phyloP scores from a whole-genome alignment of 2,329 filamentous ascomycete species.

The Penicillium occitanis region DNA sequence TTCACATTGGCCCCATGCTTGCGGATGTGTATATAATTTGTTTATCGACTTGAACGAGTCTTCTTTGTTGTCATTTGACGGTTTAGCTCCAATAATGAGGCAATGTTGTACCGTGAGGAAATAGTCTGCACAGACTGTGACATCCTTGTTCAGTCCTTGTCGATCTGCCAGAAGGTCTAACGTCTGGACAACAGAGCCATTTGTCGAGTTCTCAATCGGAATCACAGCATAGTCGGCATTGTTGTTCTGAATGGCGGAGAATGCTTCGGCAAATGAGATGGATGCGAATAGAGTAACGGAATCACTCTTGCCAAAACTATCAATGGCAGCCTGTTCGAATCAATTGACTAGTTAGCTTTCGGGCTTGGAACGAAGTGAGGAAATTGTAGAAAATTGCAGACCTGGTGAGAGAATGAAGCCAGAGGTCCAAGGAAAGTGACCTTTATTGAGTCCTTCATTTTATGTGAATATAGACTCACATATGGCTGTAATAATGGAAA shows the following conservation, averaged over 20 bases:
- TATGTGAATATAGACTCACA: background rate
- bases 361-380: background rate
- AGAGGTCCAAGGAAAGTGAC: conserved; percentile 62
- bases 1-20: conserved; percentile 91
- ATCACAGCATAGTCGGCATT: conserved; percentile 72
- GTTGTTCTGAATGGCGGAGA: conserved; percentile 70
- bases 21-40: conserved; percentile 87
- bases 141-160: conserved; percentile 60
- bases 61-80: conserved; percentile 17
- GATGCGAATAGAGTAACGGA: conserved; percentile 35
- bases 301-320: conserved; percentile 44
- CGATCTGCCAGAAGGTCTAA: conserved; percentile 85
- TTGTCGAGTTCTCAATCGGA: conserved; percentile 94
- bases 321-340: conserved; percentile 52
- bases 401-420: conserved; percentile 70
- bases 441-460: conserved; percentile 29
- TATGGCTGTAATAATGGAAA: background rate
- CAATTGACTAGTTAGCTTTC: background rate
- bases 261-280: conserved; percentile 62
- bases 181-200: conserved; percentile 87
- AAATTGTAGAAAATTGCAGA: conserved; percentile 40
- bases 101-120: conserved; percentile 89
- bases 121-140: conserved; percentile 77
- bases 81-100: conserved; percentile 58
- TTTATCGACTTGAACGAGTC: conserved; percentile 59